A percentile compares a stretch with the other conserved stretches of the same genome.
These are phyloP conservation scores for Tetraselmis striata DNA, from an alignment of 139 green algal genomes.

Conservation along the genomic window DNA sequence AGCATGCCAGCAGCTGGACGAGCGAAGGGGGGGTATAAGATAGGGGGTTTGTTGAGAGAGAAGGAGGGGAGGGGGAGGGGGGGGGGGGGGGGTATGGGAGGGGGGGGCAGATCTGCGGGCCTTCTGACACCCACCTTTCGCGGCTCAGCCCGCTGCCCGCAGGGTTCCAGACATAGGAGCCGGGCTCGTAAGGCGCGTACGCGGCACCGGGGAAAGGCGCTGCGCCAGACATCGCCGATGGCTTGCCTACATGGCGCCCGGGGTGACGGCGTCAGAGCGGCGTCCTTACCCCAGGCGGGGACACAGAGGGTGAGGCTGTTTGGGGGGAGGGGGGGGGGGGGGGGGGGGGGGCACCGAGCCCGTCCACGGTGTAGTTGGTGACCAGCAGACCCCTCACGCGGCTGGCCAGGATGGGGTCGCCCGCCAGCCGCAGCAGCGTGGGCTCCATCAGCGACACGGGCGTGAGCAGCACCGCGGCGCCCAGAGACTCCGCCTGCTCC, in stretches of 20 bases:
- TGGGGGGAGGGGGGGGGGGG: not conserved
- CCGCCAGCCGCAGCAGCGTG: conserved; percentile 12
- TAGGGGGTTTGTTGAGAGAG: too few relatives aligned
- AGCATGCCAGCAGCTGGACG: too few relatives aligned
- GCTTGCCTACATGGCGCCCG: not conserved
- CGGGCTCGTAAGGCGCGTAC: conserved; percentile 25
- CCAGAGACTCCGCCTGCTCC: not conserved
- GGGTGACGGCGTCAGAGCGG: not conserved
- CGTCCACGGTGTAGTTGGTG: conserved; percentile 7
- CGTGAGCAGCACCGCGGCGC: conserved; percentile 15
- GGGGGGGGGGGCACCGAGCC: not conserved
- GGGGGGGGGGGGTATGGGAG: too few relatives aligned
- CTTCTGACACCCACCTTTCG: not conserved
- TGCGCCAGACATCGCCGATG: not conserved
- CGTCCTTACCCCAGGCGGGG: too few relatives aligned
- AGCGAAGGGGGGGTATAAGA: too few relatives aligned
- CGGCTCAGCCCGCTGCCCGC: conserved; percentile 6
- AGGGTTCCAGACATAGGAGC: conserved; percentile 37
- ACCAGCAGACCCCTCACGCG: conserved; percentile 22
- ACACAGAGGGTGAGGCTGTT: conserved; percentile 14
- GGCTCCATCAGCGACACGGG: conserved; percentile 13
- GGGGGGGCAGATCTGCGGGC: too few relatives aligned
- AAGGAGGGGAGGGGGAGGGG: too few relatives aligned
- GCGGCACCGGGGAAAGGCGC: conserved; percentile 20
- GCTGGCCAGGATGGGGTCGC: not conserved